Base-by-base conservation (phyloP, 31 red algal species). In the Odonthalia washingtoniensis region DNA sequence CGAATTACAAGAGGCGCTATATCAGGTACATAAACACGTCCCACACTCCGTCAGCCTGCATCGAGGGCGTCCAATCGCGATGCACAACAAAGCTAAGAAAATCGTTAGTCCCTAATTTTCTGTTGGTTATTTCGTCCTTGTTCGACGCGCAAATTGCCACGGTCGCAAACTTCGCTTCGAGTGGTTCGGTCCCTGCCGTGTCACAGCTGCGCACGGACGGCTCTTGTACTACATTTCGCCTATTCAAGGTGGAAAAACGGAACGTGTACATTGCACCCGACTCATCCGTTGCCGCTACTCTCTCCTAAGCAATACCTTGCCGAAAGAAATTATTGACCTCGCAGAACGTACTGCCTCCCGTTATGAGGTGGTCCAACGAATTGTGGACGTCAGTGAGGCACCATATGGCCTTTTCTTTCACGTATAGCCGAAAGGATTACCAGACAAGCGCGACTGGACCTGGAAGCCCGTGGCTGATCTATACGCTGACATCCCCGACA, bases 381-480 rank as follows among this genome's bases (percentile, higher is more conserved):
- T 82, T 3, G 3, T 41, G 6, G 78, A 68, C 3, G 5, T 68
- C 33, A 42, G 78, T 32, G 52, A 82, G 36, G 78, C 78, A n/a
- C 24, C 14, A 2, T 46, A 68, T 3, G 62, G 36, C 18, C 78
- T 82, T 0, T 82, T 82, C 62, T 68, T 82, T 38, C n/a, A n/a
- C n/a, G n/a, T n/a, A n/a, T n/a, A n/a, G n/a, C n/a, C n/a, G n/a
- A n/a, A n/a, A n/a, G n/a, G n/a, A n/a, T 42, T 66, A 1, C 60
- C 78, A 42, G 78, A 82, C 78, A 68, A 82, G 34, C 3, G 60
- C 57, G 78, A 82, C 46, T 82, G 78, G 78, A 82, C 78, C n/a
- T 82, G 46, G 62, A 46, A 82, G 21, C 52, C 46, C 18, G 37
- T 66, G 1, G 21, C 46, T 24, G 46, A 26, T 2, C 46, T 82